Evolutionary conservation across 176 grass and related monocot species (phyloP).

Genomic region (Alopecurus myosuroides): DNA sequence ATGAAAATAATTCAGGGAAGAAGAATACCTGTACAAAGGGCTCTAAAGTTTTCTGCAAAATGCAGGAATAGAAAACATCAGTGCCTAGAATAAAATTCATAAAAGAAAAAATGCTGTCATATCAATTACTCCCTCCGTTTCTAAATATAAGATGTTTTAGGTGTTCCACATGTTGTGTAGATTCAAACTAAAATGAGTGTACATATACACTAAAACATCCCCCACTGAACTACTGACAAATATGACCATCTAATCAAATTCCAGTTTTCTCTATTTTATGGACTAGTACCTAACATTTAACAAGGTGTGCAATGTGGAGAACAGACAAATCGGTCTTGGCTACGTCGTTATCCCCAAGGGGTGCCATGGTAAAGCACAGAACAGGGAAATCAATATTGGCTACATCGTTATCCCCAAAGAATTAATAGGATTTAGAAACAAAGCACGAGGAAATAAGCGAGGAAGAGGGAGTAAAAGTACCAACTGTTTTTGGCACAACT

Average conservation of each 20-base stretch:
- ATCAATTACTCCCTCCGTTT: too few species aligned
- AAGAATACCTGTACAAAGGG: slow-evolving; percentile 85
- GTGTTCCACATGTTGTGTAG: too few species aligned
- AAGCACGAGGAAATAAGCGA: background rate
- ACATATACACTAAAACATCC: too few species aligned
- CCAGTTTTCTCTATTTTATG: background rate
- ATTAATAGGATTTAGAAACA: background rate
- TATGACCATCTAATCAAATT: background rate
- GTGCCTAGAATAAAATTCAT: background rate
- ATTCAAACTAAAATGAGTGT: too few species aligned
- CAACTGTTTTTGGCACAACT: slow-evolving; percentile 83
- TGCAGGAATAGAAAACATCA: slow-evolving; percentile 3
- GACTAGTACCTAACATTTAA: background rate
- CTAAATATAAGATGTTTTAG: too few species aligned
- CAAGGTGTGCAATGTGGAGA: too few species aligned
- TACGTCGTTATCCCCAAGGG: too few species aligned
- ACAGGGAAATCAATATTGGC: background rate
- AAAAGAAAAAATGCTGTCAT: background rate
- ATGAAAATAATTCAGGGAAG: slow-evolving; percentile 2
- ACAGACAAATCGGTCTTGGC: too few species aligned
- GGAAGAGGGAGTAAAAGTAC: slow-evolving; percentile 35
- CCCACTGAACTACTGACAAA: slow-evolving; percentile 1
- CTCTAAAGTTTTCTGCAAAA: slow-evolving; percentile 91
- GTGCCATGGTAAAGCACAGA: background rate
- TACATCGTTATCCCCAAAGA: background rate